These are phyloP conservation scores for Galeopsis tetrahit DNA, from an alignment of 257 asterid genomes.

Conservation along the genomic window DNA sequence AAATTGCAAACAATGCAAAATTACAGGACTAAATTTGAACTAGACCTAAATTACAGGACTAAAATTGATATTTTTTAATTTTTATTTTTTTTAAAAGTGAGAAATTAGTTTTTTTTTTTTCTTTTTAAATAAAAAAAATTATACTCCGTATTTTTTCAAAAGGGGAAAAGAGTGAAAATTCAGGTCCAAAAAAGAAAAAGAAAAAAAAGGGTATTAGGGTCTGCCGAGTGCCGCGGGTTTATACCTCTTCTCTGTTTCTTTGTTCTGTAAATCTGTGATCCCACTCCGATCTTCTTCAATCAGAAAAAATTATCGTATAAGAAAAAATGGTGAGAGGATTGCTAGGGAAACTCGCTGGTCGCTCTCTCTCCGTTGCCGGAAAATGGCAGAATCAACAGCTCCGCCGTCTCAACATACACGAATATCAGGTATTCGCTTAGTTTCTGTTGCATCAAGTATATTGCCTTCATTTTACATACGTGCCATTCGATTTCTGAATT, in stretches of 20 bases:
- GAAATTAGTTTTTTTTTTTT: no score
- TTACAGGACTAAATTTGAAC: no score
- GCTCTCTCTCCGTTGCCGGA: conserved; percentile 88
- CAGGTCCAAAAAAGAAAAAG: not conserved
- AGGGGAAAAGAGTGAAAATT: not conserved
- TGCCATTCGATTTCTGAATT: conserved; percentile 6
- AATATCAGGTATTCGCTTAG: conserved; percentile 68
- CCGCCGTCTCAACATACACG: conserved; percentile 98
- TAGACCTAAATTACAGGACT: no score
- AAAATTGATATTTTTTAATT: no score
- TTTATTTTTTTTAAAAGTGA: no score
- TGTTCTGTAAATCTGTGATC: not conserved
- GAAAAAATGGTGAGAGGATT: conserved; percentile 76
- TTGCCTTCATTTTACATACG: not conserved
- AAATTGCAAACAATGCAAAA: no score
- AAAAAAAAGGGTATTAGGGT: not conserved
- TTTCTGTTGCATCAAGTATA: not conserved
- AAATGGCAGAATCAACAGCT: conserved; percentile 99
- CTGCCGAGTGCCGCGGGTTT: not conserved
- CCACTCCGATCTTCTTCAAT: conserved; percentile 36
- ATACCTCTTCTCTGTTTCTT: not conserved
- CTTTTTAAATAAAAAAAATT: no score
- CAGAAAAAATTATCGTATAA: not conserved
- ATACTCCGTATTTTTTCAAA: no score
- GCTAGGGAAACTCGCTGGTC: conserved; percentile 74